Evolutionary conservation across 805 yeast species (phyloP).

Genomic region (Cyberlindnera lachancei): DNA sequence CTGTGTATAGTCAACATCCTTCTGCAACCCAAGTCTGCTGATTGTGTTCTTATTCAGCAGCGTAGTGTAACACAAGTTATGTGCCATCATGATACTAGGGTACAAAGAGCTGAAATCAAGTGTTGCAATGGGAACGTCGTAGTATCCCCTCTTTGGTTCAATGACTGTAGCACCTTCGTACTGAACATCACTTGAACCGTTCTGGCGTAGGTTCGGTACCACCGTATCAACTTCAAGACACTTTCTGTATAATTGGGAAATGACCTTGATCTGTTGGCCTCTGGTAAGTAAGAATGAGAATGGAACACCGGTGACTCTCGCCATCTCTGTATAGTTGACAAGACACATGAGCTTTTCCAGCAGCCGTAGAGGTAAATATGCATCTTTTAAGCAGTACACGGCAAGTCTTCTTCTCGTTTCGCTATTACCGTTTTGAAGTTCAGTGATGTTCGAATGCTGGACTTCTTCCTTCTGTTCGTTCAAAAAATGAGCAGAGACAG

Average conservation of each 20-base stretch:
- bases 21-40: conserved; percentile 51
- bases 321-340: conserved; percentile 98
- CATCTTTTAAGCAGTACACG: conserved; percentile 94
- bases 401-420: conserved; percentile 95
- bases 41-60: conserved; percentile 64
- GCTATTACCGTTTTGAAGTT: conserved; percentile 82
- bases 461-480: conserved; percentile 98
- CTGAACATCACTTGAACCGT: conserved; percentile 76
- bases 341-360: conserved; percentile 92
- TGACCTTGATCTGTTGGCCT: conserved; percentile 97
- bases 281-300: conserved; percentile 80
- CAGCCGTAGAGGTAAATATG: conserved; percentile 81
- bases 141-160: conserved; percentile 93
- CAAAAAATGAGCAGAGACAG: conserved; percentile 89
- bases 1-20: conserved; percentile 70
- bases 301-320: conserved; percentile 98
- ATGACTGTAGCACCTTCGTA: conserved; percentile 99
- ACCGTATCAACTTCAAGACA: conserved; percentile 82
- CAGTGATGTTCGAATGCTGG: conserved; percentile 93
- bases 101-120: conserved; percentile 95
- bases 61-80: conserved; percentile 92
- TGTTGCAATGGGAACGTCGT: conserved; percentile 95
- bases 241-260: conserved; percentile 90
- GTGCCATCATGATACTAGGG: conserved; percentile 99
- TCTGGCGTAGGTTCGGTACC: conserved; percentile 79